Base-by-base conservation (phyloP, 345 rosid species). In the Eucalyptus shirleyi region DNA sequence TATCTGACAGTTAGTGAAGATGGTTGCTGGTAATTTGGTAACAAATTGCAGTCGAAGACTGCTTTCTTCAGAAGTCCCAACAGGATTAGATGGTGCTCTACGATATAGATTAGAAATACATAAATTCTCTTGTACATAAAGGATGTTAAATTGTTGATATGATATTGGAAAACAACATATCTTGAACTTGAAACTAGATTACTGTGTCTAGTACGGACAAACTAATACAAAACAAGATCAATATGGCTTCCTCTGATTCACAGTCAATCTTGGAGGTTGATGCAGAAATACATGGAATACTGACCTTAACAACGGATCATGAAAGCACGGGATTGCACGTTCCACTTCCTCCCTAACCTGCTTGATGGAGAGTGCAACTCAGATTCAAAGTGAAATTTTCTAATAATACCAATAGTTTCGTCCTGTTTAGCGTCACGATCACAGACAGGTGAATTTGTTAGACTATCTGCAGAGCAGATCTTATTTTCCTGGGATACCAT, bases 21-120 rank as follows among this genome's bases (percentile, higher is more conserved):
- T 89, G 88, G 88, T 82, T 13, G 91, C 9, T 11, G 91, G 90
- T 53, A 89, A 87, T 85, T 87, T 89, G 55, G 88, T 89, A 18
- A 69, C 89, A 40, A 93, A 93, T 44, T 50, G 91, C 87, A 93
- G 86, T n/a, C 91, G 72, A 26, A 92, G 86, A 34, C 93, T 93
- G 87, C 89, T 88, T 72, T 56, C 90, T 42, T 87, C 60, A 23
- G 88, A 49, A 89, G 40, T 86, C 23, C 77, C 87, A 47, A 32
- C 45, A 9, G 50, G 85, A 24, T 55, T 51, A 40, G 62, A 53
- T 40, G 55, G 34, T 47, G 88, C 45, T 80, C 91, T 89, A 88
- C 91, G 51, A 87, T 87, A 49, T 45, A 23, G 81, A 81, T 37
- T 28, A n/a, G 32, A 83, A 50, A 47, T 11, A 30, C 87, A 26